Percentiles rank a stretch among this genome's conserved stretches.
Conservation (phyloP, 2,329 filamentous ascomycete species). For the Fonsecaea erecta region DNA sequence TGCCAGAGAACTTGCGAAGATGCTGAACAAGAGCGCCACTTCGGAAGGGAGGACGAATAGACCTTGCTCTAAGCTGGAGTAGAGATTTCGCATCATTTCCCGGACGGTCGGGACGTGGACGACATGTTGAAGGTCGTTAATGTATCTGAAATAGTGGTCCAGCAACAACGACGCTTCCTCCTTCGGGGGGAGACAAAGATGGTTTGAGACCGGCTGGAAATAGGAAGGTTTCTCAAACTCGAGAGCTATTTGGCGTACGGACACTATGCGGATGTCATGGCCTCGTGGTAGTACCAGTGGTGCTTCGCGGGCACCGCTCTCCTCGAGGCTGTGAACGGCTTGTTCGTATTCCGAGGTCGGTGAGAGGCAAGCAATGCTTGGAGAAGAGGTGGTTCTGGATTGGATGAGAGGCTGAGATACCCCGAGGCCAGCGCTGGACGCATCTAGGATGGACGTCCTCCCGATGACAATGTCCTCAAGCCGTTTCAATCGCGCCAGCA, state of each 20-base stretch:
- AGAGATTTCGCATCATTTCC: constrained; percentile 41
- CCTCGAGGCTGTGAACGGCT: constrained; percentile 26
- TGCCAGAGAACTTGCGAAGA: constrained; percentile 41
- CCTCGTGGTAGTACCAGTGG: constrained; percentile 10
- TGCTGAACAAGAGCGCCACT: constrained; percentile 44
- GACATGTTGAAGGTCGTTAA: constrained; percentile 46
- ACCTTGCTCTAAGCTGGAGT: constrained; percentile 37
- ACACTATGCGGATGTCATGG: constrained; percentile 16
- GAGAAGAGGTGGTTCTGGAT: not conserved
- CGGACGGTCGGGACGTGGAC: constrained; percentile 40
- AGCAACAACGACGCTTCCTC: constrained; percentile 42
- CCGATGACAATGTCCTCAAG: constrained; percentile 36
- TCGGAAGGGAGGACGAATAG: constrained; percentile 37
- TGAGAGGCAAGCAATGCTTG: constrained; percentile 19
- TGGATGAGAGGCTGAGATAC: not conserved
- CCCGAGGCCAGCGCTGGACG: not conserved
- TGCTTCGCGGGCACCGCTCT: constrained; percentile 9
- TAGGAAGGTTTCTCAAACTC: constrained; percentile 2
- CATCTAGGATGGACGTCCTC: not conserved
- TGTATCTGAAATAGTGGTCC: constrained; percentile 42
- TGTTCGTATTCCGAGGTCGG: constrained; percentile 30
- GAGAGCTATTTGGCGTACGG: constrained; percentile 20
- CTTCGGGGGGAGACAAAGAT: constrained; percentile 40
- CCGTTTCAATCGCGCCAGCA: constrained; percentile 31
- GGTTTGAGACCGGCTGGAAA: constrained; percentile 2